Conservation (phyloP, 2,329 filamentous ascomycete species). For the Trichoderma asperellum region DNA sequence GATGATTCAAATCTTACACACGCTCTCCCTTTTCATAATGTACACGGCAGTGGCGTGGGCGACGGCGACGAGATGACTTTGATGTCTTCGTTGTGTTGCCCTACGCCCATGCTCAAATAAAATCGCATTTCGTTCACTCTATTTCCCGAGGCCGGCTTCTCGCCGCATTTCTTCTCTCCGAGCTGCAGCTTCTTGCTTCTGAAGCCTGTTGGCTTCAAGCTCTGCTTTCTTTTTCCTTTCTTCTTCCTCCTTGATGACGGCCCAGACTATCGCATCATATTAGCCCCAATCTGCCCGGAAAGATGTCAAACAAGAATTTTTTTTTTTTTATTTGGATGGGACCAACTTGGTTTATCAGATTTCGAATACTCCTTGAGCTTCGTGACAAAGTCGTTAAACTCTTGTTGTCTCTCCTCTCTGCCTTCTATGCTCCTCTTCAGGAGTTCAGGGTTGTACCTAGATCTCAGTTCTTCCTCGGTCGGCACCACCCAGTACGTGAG, state of each 20-base stretch:
- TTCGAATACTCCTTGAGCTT: slow-evolving; percentile 87
- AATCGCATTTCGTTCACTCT: background rate
- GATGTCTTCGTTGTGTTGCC: background rate
- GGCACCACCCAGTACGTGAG: slow-evolving; percentile 80
- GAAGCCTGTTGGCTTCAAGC: slow-evolving; percentile 42
- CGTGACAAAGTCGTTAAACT: slow-evolving; percentile 86
- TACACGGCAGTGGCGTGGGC: slow-evolving; percentile 12
- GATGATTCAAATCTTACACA: slow-evolving; percentile 18
- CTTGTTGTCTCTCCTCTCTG: slow-evolving; percentile 73
- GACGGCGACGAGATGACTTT: background rate
- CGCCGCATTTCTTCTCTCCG: slow-evolving; percentile 55
- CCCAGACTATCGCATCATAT: slow-evolving; percentile 49
- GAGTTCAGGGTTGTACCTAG: slow-evolving; percentile 93
- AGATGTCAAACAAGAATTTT: background rate
- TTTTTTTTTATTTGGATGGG: background rate
- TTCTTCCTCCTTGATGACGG: slow-evolving; percentile 55
- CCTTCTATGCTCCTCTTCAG: slow-evolving; percentile 84
- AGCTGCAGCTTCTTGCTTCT: slow-evolving; percentile 48
- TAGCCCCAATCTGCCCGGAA: slow-evolving; percentile 21
- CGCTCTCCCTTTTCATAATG: slow-evolving; percentile 2
- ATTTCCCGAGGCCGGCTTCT: slow-evolving; percentile 51
- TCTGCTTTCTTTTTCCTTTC: slow-evolving; percentile 47
- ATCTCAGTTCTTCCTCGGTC: slow-evolving; percentile 88
- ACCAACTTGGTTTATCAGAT: slow-evolving; percentile 86
- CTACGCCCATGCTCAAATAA: background rate